Evolutionary conservation across 768 basidiomycete species (phyloP).

Genomic region (Hypholoma fasciculare): DNA sequence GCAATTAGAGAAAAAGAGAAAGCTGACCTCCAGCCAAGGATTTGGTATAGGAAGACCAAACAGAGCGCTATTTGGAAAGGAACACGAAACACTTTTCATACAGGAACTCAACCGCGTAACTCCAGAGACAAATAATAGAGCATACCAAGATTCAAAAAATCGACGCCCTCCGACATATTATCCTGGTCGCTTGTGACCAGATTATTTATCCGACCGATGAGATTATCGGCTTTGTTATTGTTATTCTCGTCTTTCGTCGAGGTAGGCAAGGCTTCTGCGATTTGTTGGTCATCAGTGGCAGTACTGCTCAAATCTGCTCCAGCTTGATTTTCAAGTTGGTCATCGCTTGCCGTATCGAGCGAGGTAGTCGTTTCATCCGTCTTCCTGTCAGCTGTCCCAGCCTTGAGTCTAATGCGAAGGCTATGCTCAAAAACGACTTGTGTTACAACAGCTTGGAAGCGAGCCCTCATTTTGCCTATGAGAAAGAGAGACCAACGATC

Average conservation of each 20-base stretch:
- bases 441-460: slow-evolving; percentile 41
- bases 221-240: slow-evolving; percentile 38
- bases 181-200: slow-evolving; percentile 63
- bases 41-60: slow-evolving; percentile 41
- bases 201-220: slow-evolving; percentile 78
- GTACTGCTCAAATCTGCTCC: neutral
- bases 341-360: slow-evolving; percentile 6
- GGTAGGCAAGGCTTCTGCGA: too few relatives aligned
- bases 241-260: slow-evolving; percentile 4
- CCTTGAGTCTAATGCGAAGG: slow-evolving; percentile 64
- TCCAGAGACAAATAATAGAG: neutral
- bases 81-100: slow-evolving; percentile 30
- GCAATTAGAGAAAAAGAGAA: neutral
- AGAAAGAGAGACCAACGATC: slow-evolving; percentile 58
- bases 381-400: slow-evolving; percentile 24
- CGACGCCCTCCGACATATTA: slow-evolving; percentile 33
- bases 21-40: slow-evolving; percentile 49
- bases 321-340: neutral
- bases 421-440: slow-evolving; percentile 44
- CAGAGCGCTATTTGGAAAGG: slow-evolving; percentile 42
- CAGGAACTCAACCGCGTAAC: neutral
- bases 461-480: slow-evolving; percentile 40
- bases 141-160: slow-evolving; percentile 30
- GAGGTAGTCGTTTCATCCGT: too few relatives aligned
- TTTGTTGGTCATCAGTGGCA: neutral